Evolutionary conservation across 2,329 filamentous ascomycete species (phyloP).

Genomic region (Alternaria brassicae): DNA sequence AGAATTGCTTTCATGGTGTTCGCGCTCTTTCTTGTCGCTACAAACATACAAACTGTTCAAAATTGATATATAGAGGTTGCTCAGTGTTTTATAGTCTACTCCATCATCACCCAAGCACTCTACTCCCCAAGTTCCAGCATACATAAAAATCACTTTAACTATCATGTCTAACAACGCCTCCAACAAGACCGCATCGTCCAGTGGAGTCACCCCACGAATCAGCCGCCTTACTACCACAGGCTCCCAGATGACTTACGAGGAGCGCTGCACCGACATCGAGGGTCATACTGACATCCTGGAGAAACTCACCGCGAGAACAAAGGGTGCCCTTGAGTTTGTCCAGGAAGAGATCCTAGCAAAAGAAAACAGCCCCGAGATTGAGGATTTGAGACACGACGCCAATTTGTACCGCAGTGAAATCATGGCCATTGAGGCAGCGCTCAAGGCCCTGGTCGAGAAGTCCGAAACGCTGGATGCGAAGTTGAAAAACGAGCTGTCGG

Average conservation of each 20-base stretch:
- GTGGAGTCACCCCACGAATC: not conserved
- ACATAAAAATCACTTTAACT: not conserved
- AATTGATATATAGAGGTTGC: not conserved
- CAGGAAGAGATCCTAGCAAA: no score
- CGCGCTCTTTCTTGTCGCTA: not conserved
- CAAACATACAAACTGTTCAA: not conserved
- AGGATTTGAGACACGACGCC: no score
- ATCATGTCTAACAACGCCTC: not conserved
- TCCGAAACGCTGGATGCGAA: no score
- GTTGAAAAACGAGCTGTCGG: not conserved
- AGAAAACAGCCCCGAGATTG: no score
- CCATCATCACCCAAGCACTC: no score
- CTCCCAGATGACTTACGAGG: not conserved
- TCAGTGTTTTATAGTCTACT: not conserved
- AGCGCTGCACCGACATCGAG: not conserved
- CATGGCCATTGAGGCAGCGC: no score
- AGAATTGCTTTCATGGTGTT: not conserved
- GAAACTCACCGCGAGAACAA: no score
- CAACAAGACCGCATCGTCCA: not conserved
- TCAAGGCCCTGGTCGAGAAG: no score
- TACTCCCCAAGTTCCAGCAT: not conserved
- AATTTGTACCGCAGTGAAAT: no score
- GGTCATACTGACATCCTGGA: no score
- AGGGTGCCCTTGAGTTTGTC: no score
- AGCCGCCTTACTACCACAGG: not conserved